These are phyloP conservation scores for Lanmaoa rubissima DNA, from an alignment of 768 basidiomycete species.

Conservation along the genomic window DNA sequence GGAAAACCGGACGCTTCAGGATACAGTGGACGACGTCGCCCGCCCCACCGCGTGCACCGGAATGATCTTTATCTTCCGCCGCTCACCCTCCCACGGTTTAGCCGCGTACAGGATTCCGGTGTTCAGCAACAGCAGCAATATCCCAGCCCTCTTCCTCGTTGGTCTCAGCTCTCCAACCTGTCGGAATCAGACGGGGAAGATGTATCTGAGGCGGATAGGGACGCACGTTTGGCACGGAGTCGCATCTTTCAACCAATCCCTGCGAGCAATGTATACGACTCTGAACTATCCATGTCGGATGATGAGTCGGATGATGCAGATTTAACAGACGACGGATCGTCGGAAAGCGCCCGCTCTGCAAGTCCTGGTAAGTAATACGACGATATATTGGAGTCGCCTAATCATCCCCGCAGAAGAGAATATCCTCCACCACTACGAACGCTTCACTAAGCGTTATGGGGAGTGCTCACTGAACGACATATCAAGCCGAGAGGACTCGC, in stretches of 20 bases:
- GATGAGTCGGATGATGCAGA: constrained; percentile 82
- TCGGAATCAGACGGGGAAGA: constrained; percentile 68
- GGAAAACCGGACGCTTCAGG: neutral
- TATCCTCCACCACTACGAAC: constrained; percentile 46
- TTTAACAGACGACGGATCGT: constrained; percentile 49
- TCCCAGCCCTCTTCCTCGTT: constrained; percentile 9
- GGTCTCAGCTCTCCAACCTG: constrained; percentile 28
- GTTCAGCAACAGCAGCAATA: constrained; percentile 8
- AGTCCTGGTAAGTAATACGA: constrained; percentile 30
- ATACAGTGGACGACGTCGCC: constrained; percentile 2
- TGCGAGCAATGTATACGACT: constrained; percentile 33
- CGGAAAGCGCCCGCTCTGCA: constrained; percentile 41
- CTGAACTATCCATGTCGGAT: constrained; percentile 53
- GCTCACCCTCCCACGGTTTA: constrained; percentile 31
- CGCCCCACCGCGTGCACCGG: constrained; percentile 31
- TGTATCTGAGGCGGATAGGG: constrained; percentile 64
- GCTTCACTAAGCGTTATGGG: constrained; percentile 48
- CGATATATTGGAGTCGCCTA: neutral
- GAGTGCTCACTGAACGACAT: constrained; percentile 34
- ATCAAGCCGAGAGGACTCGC: constrained; percentile 45
- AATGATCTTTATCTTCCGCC: constrained; percentile 53
- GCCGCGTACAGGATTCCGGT: neutral
- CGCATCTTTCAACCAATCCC: constrained; percentile 43
- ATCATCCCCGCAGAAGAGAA: constrained; percentile 20
- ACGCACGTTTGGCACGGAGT: constrained; percentile 69